A percentile compares a stretch with the other conserved stretches of the same genome.
Evolutionary conservation across 768 basidiomycete species (phyloP).

Genomic region (Nidularia sp.): DNA sequence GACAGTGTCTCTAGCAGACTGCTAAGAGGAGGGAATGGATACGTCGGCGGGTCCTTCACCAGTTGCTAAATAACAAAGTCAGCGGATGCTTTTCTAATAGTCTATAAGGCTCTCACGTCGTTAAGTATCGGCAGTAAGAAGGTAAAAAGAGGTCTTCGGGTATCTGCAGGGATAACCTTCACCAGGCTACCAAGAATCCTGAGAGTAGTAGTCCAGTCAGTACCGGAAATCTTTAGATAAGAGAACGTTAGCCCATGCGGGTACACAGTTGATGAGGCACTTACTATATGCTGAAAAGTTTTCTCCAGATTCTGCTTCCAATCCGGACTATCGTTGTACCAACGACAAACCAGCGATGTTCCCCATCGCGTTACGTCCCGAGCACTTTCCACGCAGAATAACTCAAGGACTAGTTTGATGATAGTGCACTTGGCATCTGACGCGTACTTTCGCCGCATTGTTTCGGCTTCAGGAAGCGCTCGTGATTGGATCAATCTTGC

Average conservation of each 20-base stretch:
- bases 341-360: slow-evolving; percentile 23
- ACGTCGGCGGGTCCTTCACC: slow-evolving; percentile 45
- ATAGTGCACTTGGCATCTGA: slow-evolving; percentile 34
- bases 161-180: slow-evolving; percentile 41
- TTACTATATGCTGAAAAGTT: slow-evolving; percentile 36
- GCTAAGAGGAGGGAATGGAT: slow-evolving; percentile 41
- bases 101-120: slow-evolving; percentile 34
- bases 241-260: background rate
- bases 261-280: slow-evolving; percentile 9
- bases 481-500: slow-evolving; percentile 36
- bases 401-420: slow-evolving; percentile 38
- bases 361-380: slow-evolving; percentile 24
- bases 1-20: slow-evolving; percentile 50
- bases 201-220: slow-evolving; percentile 38
- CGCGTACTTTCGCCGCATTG: slow-evolving; percentile 2
- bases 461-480: slow-evolving; percentile 45
- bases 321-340: slow-evolving; percentile 31
- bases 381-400: slow-evolving; percentile 14
- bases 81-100: background rate
- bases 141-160: slow-evolving; percentile 33
- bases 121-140: slow-evolving; percentile 41
- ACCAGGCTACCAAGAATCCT: slow-evolving; percentile 38
- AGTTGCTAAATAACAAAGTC: slow-evolving; percentile 36
- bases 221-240: slow-evolving; percentile 25
- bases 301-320: slow-evolving; percentile 41